Evolutionary conservation across 2,329 filamentous ascomycete genomes (phyloP).

Genomic region (Cladosporium sphaerospermum): DNA sequence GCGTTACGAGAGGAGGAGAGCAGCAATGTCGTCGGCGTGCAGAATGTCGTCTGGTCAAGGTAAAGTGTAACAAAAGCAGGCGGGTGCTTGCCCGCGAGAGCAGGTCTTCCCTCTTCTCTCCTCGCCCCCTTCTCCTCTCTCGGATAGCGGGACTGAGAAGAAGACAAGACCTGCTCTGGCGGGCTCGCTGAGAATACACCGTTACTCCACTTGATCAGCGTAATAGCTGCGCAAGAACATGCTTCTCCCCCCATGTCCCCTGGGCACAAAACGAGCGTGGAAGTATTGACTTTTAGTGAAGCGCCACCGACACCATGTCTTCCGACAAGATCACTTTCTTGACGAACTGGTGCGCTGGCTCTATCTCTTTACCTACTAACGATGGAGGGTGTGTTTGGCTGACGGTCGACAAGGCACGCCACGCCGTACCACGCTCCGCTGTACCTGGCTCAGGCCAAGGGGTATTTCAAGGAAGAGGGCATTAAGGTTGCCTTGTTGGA

Average conservation of each 20-base stretch:
- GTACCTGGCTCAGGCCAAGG: constrained; percentile 70
- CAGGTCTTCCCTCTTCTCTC: constrained; percentile 15
- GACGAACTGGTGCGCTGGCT: constrained; percentile 61
- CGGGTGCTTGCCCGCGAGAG: constrained; percentile 29
- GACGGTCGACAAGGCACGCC: constrained; percentile 55
- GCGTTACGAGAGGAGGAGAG: background rate
- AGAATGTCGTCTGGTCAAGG: constrained; percentile 31
- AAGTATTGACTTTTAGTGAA: constrained; percentile 30
- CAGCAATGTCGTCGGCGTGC: constrained; percentile 1
- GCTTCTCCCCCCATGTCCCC: constrained; percentile 52
- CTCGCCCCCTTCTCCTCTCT: background rate
- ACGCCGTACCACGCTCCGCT: constrained; percentile 75
- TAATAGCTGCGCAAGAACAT: constrained; percentile 82
- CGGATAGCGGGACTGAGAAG: no score
- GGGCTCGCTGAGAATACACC: constrained; percentile 64
- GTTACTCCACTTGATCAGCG: constrained; percentile 74
- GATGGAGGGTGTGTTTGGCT: background rate
- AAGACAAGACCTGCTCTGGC: constrained; percentile 1
- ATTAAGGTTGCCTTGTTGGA: constrained; percentile 73
- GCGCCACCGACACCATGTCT: constrained; percentile 58
- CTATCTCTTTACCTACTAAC: background rate
- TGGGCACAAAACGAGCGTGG: constrained; percentile 9
- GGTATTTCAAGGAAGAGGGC: constrained; percentile 68
- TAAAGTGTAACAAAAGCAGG: constrained; percentile 38
- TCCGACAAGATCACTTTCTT: constrained; percentile 81